phyloP scores from a whole-genome alignment of 192 early-diverging fungal species.

The Fimicolochytrium jonesii region DNA sequence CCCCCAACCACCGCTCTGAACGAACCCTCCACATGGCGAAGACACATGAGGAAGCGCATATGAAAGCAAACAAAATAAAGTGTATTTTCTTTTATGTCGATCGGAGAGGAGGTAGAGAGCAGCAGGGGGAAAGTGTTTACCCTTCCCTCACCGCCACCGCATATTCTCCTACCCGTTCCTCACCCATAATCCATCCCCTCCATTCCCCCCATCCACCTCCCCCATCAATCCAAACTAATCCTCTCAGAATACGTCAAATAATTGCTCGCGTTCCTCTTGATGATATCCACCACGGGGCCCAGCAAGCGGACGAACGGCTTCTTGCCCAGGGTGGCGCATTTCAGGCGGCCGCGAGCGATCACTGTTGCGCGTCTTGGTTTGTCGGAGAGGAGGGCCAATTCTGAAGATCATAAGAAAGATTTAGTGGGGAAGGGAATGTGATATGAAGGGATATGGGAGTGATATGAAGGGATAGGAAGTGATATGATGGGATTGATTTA shows the following conservation, averaged over 20 bases:
- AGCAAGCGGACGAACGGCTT: constrained; percentile 92
- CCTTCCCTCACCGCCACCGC: no score
- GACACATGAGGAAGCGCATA: no score
- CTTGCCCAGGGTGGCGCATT: constrained; percentile 93
- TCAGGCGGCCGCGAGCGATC: constrained; percentile 77
- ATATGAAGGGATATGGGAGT: neutral
- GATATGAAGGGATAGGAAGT: neutral
- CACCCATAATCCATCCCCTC: no score
- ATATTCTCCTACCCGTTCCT: no score
- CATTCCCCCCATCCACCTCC: no score
- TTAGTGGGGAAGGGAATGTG: neutral
- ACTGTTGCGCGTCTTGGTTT: constrained; percentile 91
- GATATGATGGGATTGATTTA: neutral
- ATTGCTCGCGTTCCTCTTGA: constrained; percentile 90
- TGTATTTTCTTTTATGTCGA: no score
- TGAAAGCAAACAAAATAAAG: no score
- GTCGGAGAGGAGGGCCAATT: constrained; percentile 93
- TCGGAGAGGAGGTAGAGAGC: no score
- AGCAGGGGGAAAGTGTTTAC: no score
- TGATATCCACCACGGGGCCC: constrained; percentile 92
- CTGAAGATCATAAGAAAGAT: constrained; percentile 42
- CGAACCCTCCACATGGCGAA: no score
- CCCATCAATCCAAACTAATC: constrained; percentile 20
- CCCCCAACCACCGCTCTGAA: no score
- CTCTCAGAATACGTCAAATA: constrained; percentile 50